phyloP scores from a whole-genome alignment of 352 stramenopile genomes.

The Thalassiosira hispida region DNA sequence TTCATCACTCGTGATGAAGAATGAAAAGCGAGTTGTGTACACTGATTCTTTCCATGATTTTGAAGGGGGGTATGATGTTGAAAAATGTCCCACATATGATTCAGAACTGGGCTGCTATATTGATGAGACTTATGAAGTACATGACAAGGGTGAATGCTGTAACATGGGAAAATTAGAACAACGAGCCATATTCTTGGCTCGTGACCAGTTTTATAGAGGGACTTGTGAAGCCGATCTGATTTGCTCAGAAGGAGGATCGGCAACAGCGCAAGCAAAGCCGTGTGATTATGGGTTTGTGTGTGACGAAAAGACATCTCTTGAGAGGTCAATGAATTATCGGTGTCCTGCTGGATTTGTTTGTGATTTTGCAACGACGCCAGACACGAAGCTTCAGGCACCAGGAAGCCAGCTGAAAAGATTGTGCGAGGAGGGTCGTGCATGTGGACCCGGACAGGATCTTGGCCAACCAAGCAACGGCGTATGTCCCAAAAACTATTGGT shows the following conservation, averaged over 20 bases:
- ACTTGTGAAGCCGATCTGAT: constrained; percentile 97
- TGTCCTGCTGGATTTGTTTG: constrained; percentile 94
- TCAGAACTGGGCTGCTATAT: constrained; percentile 62
- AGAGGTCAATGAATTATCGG: constrained; percentile 81
- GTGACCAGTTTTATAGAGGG: constrained; percentile 92
- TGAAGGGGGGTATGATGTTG: constrained; percentile 68
- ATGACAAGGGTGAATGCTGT: constrained; percentile 65
- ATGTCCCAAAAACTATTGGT: constrained; percentile 94
- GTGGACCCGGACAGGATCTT: constrained; percentile 88
- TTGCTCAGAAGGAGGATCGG: constrained; percentile 85
- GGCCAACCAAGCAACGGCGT: constrained; percentile 85
- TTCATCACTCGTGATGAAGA: constrained; percentile 58
- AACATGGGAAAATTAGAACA: constrained; percentile 56
- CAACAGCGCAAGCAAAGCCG: constrained; percentile 87
- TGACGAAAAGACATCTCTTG: constrained; percentile 89
- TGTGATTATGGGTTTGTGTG: constrained; percentile 95
- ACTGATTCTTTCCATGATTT: constrained; percentile 67
- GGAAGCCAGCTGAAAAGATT: constrained; percentile 89
- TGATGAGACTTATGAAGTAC: constrained; percentile 61
- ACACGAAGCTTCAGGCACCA: constrained; percentile 89
- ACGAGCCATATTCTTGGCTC: constrained; percentile 65
- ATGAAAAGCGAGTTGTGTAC: constrained; percentile 65
- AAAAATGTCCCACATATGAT: constrained; percentile 63
- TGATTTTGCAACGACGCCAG: constrained; percentile 92
- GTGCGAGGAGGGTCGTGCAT: constrained; percentile 91